Evolutionary conservation across 768 basidiomycete genomes (phyloP).

Genomic region (Suillus paluster): DNA sequence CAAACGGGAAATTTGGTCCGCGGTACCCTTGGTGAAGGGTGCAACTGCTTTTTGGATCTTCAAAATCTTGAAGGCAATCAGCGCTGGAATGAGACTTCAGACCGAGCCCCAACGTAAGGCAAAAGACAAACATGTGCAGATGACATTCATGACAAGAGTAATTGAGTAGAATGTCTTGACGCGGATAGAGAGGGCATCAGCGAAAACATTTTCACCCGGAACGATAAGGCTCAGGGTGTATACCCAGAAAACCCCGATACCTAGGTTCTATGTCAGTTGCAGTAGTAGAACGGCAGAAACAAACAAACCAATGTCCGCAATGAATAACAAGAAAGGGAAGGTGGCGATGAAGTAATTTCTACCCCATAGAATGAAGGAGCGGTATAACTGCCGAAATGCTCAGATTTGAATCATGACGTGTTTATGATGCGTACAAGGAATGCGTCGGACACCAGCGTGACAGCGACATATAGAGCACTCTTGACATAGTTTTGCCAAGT

Average conservation of each 20-base stretch:
- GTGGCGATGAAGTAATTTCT: conserved; percentile 16
- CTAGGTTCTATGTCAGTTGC: conserved; percentile 4
- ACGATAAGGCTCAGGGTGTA: conserved; percentile 20
- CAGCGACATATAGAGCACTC: conserved; percentile 24
- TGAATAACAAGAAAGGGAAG: conserved; percentile 28
- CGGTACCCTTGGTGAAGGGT: conserved; percentile 6
- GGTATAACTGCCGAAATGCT: conserved; percentile 23
- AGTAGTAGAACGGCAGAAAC: not conserved
- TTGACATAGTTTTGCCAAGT: conserved; percentile 28
- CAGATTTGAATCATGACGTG: not conserved
- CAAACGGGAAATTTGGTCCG: conserved; percentile 14
- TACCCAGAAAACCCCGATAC: conserved; percentile 24
- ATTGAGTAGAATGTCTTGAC: conserved; percentile 28
- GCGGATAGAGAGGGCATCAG: conserved; percentile 21
- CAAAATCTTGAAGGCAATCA: conserved; percentile 31
- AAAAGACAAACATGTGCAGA: conserved; percentile 30
- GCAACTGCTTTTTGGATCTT: conserved; percentile 20
- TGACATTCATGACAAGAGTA: conserved; percentile 28
- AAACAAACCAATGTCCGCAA: conserved; percentile 31
- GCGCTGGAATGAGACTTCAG: conserved; percentile 13
- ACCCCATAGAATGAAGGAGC: conserved; percentile 31
- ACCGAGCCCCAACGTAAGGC: not conserved
- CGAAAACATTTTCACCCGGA: conserved; percentile 25
- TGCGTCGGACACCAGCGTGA: conserved; percentile 30
- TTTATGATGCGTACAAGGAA: conserved; percentile 26